Evolutionary conservation across 2,329 filamentous ascomycete genomes (phyloP).

Genomic region (Magnaporthiopsis poae): DNA sequence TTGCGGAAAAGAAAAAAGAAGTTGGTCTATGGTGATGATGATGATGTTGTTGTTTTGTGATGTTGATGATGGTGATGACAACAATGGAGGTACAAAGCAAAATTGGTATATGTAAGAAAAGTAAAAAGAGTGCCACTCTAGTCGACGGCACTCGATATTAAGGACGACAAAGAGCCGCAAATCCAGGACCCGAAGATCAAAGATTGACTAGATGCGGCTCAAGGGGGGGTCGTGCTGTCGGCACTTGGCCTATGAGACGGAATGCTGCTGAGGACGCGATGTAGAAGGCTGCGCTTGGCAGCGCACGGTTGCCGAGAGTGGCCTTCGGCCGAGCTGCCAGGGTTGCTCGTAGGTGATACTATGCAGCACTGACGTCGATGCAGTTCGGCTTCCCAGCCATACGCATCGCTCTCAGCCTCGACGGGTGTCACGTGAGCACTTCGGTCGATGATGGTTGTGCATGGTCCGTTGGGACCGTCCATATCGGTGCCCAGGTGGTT

Average conservation of each 20-base stretch:
- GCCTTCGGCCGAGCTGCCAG: not conserved
- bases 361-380: constrained; percentile 19
- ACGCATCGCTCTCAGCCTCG: constrained; percentile 30
- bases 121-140: not conserved
- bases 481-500: constrained; percentile 28
- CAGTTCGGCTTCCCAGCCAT: constrained; percentile 46
- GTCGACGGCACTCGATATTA: not conserved
- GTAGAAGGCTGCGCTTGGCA: constrained; percentile 27
- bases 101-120: not conserved
- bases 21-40: not conserved
- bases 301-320: constrained; percentile 20
- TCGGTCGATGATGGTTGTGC: constrained; percentile 19
- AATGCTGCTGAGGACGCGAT: constrained; percentile 27
- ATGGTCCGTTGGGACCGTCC: constrained; percentile 18
- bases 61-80: not conserved
- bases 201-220: not conserved
- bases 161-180: not conserved
- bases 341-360: constrained; percentile 5
- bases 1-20: not conserved
- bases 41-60: not conserved
- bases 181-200: not conserved
- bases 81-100: not conserved
- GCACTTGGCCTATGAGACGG: not conserved
- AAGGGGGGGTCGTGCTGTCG: not conserved
- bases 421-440: constrained; percentile 18